A percentile compares a stretch with the other conserved stretches of the same genome.
These are phyloP conservation scores for Vachellia collinsii DNA, from an alignment of 306 rosid species.

Conservation along the genomic window DNA sequence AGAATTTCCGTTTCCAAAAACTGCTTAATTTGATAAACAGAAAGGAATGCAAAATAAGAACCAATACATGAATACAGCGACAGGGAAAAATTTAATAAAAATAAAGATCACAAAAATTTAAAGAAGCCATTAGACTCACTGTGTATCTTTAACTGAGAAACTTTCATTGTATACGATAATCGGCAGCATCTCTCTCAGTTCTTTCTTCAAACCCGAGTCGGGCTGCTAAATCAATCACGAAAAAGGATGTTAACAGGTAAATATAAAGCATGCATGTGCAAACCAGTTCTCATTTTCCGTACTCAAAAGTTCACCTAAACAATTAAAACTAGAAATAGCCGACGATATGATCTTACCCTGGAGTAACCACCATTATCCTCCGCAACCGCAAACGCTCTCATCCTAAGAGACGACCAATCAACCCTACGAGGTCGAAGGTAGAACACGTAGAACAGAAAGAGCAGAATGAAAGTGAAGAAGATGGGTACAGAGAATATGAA, in stretches of 20 bases:
- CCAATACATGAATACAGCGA: background rate
- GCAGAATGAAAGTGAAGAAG: conserved; percentile 65
- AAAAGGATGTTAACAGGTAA: background rate
- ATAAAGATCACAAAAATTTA: background rate
- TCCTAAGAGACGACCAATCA: conserved; percentile 62
- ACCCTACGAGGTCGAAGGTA: conserved; percentile 74
- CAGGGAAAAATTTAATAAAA: background rate
- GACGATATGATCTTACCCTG: conserved; percentile 38
- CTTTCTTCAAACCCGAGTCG: conserved; percentile 72
- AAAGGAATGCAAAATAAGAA: background rate
- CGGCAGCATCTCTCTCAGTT: conserved; percentile 84
- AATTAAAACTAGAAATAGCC: conserved; percentile 2
- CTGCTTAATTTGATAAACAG: background rate
- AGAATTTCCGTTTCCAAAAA: background rate
- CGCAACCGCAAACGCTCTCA: conserved; percentile 36
- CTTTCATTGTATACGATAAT: conserved; percentile 73
- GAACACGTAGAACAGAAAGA: conserved; percentile 69
- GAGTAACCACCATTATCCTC: conserved; percentile 33
- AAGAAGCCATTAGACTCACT: conserved; percentile 53
- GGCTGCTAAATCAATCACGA: conserved; percentile 36
- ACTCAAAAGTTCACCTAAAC: background rate
- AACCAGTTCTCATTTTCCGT: background rate
- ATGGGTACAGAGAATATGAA: conserved; percentile 71
- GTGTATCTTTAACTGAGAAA: conserved; percentile 78
- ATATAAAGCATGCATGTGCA: background rate